Conservation (phyloP, 495 filamentous ascomycete genomes). For the Tuber brumale region DNA sequence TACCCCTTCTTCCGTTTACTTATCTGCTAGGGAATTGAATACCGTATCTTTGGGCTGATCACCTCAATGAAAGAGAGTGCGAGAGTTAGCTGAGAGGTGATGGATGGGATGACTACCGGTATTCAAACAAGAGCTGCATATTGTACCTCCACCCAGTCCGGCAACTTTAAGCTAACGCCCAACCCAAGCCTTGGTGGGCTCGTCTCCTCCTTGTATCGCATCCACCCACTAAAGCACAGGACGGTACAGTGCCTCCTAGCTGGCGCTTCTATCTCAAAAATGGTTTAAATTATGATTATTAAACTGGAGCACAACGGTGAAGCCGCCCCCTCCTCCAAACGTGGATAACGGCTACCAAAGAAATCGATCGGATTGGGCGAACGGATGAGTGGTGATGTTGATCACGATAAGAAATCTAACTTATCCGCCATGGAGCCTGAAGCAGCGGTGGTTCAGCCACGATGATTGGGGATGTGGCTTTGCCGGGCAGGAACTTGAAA, state of each 20-base stretch:
- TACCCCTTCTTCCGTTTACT: not conserved
- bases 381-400: not conserved
- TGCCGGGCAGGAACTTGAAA: not conserved
- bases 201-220: not conserved
- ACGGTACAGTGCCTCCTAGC: not conserved
- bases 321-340: not conserved
- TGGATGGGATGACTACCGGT: not conserved
- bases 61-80: not conserved
- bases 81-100: not conserved
- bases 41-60: not conserved
- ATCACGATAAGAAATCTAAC: not conserved
- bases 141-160: not conserved
- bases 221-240: not conserved
- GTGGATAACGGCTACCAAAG: not conserved
- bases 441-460: not conserved
- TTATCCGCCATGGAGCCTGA: not conserved
- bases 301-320: not conserved
- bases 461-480: not conserved
- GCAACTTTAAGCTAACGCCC: not conserved
- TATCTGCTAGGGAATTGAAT: not conserved
- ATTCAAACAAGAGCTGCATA: not conserved
- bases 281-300: not conserved
- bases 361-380: not conserved
- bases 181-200: not conserved
- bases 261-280: not conserved